A percentile compares a stretch with the other conserved stretches of the same genome.
Evolutionary conservation across 257 asterid genomes (phyloP).

Genomic region (Prunella vulgaris): DNA sequence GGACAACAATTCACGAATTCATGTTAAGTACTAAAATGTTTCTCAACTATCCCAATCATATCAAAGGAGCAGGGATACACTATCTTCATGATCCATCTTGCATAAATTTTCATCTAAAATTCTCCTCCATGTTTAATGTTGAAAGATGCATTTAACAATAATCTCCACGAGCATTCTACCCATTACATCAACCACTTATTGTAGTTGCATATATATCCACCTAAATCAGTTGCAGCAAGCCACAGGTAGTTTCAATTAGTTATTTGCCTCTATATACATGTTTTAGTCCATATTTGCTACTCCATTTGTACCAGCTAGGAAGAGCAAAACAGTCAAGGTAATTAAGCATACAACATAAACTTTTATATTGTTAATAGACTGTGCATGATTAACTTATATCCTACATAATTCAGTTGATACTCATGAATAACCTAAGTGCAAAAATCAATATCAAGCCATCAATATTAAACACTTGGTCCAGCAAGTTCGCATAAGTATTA

Average conservation of each 20-base stretch:
- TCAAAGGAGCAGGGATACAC: neutral
- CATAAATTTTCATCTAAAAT: neutral
- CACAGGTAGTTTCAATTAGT: neutral
- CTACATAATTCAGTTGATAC: neutral
- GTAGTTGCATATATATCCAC: neutral
- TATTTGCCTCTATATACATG: neutral
- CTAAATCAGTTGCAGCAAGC: neutral
- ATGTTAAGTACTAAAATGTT: neutral
- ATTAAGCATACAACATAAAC: neutral
- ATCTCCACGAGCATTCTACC: neutral
- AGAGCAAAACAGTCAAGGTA: neutral
- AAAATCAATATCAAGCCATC: constrained; percentile 1
- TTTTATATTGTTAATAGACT: neutral
- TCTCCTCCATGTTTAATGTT: neutral
- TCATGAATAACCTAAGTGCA: neutral
- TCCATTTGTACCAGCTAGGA: neutral
- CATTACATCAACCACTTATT: neutral
- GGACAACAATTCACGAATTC: neutral
- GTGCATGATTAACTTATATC: neutral
- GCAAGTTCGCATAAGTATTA: neutral
- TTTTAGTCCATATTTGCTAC: neutral
- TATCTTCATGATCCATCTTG: neutral
- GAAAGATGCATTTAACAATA: neutral
- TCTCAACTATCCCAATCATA: neutral
- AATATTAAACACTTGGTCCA: neutral